A percentile compares a stretch with the other conserved stretches of the same genome.
Evolutionary conservation across 1,284 basidiomycete genomes (phyloP).

Genomic region (Ceratobasidium papillatum): DNA sequence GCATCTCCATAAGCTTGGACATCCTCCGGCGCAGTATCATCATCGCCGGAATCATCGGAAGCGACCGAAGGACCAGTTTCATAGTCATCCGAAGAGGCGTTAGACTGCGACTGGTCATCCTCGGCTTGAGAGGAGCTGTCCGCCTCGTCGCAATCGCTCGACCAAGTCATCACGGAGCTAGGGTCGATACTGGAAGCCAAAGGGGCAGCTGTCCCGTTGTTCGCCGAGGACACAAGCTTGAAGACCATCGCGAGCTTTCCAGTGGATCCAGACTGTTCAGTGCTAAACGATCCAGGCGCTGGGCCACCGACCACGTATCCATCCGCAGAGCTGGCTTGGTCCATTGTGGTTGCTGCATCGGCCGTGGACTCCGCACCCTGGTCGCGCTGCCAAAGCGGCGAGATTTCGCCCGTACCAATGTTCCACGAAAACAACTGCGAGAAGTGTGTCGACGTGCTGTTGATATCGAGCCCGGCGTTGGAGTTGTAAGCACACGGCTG

Average conservation of each 20-base stretch:
- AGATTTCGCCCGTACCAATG: conserved; percentile 22
- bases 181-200: neutral
- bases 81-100: neutral
- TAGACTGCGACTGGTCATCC: neutral
- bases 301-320: conserved; percentile 31
- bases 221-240: neutral
- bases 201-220: neutral
- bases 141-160: conserved; percentile 7
- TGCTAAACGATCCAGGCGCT: neutral
- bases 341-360: neutral
- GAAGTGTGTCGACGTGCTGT: conserved; percentile 28
- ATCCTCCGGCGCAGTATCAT: neutral
- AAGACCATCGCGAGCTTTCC: conserved; percentile 24
- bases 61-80: neutral
- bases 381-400: conserved; percentile 13
- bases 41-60: neutral
- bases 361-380: neutral
- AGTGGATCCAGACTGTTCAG: neutral
- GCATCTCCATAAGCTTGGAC: neutral
- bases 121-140: neutral
- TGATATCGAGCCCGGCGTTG: conserved; percentile 28
- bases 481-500: conserved; percentile 26
- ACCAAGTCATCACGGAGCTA: neutral
- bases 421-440: conserved; percentile 36
- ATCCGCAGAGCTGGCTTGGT: neutral